Conservation (phyloP, 352 stramenopile genomes). For the Thraustochytrium sp. region DNA sequence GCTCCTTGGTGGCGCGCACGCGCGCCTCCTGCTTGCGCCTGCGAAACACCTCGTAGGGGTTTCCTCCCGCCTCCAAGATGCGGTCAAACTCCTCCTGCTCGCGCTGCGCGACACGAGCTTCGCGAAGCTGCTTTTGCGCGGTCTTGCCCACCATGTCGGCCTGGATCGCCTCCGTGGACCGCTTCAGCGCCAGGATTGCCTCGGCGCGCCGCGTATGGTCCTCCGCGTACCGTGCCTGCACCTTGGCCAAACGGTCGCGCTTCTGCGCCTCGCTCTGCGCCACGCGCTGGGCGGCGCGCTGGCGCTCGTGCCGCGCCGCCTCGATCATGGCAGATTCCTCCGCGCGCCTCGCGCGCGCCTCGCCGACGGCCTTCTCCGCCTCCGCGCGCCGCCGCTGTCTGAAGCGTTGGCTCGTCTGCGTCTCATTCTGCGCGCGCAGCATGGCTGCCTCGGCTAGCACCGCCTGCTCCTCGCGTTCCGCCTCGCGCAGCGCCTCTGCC, state of each 20-base stretch:
- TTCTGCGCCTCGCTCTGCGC: background rate
- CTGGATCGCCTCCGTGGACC: constrained; percentile 2
- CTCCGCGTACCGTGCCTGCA: background rate
- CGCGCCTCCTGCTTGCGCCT: constrained; percentile 45
- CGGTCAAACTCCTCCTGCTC: constrained; percentile 54
- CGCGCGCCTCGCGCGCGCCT: background rate
- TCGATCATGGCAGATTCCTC: background rate
- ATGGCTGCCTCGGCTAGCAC: background rate
- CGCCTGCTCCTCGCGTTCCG: background rate
- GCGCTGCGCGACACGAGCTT: background rate
- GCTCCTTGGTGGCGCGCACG: background rate
- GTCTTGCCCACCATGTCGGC: constrained; percentile 2
- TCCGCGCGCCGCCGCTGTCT: background rate
- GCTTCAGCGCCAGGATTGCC: constrained; percentile 15
- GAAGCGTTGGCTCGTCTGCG: background rate
- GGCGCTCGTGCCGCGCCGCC: background rate
- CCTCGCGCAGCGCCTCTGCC: background rate
- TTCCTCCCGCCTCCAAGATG: constrained; percentile 63
- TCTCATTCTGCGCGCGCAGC: background rate
- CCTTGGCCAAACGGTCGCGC: background rate
- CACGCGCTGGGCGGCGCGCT: background rate
- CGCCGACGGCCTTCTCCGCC: background rate
- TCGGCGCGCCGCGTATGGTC: background rate
- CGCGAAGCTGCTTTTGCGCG: background rate
- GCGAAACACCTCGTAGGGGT: constrained; percentile 67